Percentiles rank a stretch among this genome's conserved stretches.
Conservation (phyloP, 208 protist species). For the Tritrichomonas musculus region DNA sequence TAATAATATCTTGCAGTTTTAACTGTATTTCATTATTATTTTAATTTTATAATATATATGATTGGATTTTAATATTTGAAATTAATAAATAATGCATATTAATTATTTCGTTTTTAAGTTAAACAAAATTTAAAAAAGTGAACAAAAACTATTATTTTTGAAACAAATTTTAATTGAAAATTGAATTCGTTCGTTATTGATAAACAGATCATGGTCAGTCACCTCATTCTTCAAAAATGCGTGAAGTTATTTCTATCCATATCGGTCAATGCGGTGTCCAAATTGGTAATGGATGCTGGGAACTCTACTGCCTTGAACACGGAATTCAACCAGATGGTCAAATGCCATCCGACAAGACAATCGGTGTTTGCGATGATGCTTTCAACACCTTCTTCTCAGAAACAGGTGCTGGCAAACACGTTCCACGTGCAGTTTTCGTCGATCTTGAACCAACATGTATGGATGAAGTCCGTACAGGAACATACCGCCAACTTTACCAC, state of each 20-base stretch:
- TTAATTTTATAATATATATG: no score
- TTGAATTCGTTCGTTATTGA: no score
- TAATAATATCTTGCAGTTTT: no score
- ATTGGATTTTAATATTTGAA: no score
- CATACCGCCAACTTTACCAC: constrained; percentile 68
- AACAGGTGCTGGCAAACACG: constrained; percentile 60
- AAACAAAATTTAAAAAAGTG: no score
- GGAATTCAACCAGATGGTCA: constrained; percentile 63
- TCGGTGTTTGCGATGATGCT: constrained; percentile 56
- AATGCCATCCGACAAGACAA: constrained; percentile 60
- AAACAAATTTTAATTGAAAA: no score
- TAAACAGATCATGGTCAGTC: no score
- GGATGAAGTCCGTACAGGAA: constrained; percentile 82
- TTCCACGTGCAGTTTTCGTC: constrained; percentile 79
- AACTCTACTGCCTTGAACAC: constrained; percentile 65
- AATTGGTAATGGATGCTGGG: constrained; percentile 64
- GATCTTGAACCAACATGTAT: constrained; percentile 92
- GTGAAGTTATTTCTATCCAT: not conserved
- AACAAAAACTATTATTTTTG: no score
- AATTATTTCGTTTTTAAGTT: no score
- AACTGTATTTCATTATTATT: no score
- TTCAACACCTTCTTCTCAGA: constrained; percentile 67
- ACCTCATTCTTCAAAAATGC: not conserved
- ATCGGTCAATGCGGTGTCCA: constrained; percentile 44
- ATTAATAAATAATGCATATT: no score